These are phyloP conservation scores for Calocybe cyanea DNA, from an alignment of 768 basidiomycete species.

Conservation along the genomic window DNA sequence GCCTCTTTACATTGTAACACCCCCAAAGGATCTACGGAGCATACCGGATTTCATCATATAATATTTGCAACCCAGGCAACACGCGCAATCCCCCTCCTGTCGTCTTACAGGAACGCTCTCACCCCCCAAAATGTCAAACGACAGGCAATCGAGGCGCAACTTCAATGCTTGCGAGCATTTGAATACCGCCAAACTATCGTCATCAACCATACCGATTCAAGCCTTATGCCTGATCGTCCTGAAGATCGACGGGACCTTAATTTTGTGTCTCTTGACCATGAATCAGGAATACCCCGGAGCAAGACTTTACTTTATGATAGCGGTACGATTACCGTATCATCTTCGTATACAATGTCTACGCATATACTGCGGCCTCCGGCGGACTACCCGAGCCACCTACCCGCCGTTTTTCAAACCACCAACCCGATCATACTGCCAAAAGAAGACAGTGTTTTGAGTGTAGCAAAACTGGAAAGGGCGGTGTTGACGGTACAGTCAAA, in stretches of 20 bases:
- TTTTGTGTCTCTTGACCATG: conserved; percentile 33
- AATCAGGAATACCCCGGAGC: conserved; percentile 4
- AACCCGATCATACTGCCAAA: conserved; percentile 61
- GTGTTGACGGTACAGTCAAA: conserved; percentile 51
- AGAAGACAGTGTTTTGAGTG: conserved; percentile 46
- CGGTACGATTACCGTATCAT: conserved; percentile 28
- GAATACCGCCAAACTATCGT: conserved; percentile 55
- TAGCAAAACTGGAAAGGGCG: conserved; percentile 61
- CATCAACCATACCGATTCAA: conserved; percentile 65
- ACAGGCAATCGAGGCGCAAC: conserved; percentile 32
- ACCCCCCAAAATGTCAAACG: conserved; percentile 21
- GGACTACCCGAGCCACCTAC: conserved; percentile 27
- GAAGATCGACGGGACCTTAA: conserved; percentile 65
- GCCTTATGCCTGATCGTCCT: conserved; percentile 47
- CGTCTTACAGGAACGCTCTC: conserved; percentile 40
- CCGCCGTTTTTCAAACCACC: conserved; percentile 63
- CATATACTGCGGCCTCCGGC: conserved; percentile 47
- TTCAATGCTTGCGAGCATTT: conserved; percentile 50
- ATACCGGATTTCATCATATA: conserved; percentile 59
- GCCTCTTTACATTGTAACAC: conserved; percentile 36
- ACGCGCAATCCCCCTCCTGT: conserved; percentile 51
- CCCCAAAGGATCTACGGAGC: conserved; percentile 21
- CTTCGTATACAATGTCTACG: conserved; percentile 66
- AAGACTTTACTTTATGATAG: conserved; percentile 2
- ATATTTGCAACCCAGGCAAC: conserved; percentile 75